Evolutionary conservation across 768 basidiomycete genomes (phyloP).

Genomic region (Lentinula detonsa): DNA sequence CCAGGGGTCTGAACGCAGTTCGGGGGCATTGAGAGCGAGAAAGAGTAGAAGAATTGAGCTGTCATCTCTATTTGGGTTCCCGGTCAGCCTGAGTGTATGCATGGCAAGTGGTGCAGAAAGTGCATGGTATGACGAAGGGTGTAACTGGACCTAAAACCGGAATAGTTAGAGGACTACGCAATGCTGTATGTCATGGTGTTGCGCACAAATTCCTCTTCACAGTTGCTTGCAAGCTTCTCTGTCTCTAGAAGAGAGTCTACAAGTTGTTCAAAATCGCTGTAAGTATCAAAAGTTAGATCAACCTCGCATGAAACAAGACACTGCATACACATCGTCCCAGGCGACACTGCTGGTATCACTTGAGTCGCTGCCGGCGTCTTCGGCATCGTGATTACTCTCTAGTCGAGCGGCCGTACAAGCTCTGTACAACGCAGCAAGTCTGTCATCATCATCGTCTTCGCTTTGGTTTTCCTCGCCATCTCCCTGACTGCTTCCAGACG

Average conservation of each 20-base stretch:
- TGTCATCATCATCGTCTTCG: not conserved
- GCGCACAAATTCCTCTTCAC: not conserved
- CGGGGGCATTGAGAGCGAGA: constrained; percentile 36
- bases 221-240: not conserved
- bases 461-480: not conserved
- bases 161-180: not conserved
- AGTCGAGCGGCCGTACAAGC: constrained; percentile 26
- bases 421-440: constrained; percentile 14
- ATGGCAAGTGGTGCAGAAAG: not conserved
- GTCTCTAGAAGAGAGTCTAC: not conserved
- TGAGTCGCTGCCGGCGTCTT: not conserved
- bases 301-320: not conserved
- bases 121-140: not conserved
- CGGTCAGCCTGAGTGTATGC: constrained; percentile 22
- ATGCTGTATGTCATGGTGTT: not conserved
- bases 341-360: constrained; percentile 2
- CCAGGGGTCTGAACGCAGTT: constrained; percentile 45
- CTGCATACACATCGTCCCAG: constrained; percentile 4
- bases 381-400: constrained; percentile 14
- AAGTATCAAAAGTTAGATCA: not conserved
- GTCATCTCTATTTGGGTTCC: constrained; percentile 8
- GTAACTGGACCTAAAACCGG: not conserved
- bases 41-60: constrained; percentile 32
- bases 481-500: not conserved
- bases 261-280: not conserved